phyloP scores from a whole-genome alignment of 1,139 yeast species.

The Sugiyamaella xylanicola region DNA sequence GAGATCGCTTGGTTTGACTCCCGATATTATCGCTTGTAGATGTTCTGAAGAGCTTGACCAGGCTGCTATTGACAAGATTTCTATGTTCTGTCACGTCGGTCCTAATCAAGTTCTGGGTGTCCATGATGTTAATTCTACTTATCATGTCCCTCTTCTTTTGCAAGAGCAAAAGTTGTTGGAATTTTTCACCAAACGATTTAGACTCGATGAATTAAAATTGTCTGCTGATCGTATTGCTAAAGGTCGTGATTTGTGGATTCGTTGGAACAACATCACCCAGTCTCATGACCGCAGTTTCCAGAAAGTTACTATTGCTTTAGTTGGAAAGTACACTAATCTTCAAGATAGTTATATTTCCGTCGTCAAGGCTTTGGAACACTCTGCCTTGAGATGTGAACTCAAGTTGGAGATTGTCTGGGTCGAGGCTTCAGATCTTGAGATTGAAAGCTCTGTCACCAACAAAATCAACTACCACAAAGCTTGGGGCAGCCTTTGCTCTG shows the following conservation, averaged over 20 bases:
- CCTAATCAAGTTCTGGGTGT: slow-evolving; percentile 96
- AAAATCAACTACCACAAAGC: slow-evolving; percentile 88
- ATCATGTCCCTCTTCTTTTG: slow-evolving; percentile 91
- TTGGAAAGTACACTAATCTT: slow-evolving; percentile 94
- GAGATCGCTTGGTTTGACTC: slow-evolving; percentile 90
- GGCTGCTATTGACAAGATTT: slow-evolving; percentile 88
- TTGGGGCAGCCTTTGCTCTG: slow-evolving; percentile 91
- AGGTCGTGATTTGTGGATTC: slow-evolving; percentile 70
- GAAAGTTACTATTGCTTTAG: slow-evolving; percentile 89
- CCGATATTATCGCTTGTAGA: slow-evolving; percentile 98
- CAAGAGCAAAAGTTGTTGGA: slow-evolving; percentile 84
- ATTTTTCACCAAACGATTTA: slow-evolving; percentile 69
- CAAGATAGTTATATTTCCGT: slow-evolving; percentile 95
- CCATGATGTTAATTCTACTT: slow-evolving; percentile 95
- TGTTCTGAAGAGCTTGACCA: slow-evolving; percentile 81
- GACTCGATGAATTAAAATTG: slow-evolving; percentile 55
- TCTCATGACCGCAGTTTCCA: slow-evolving; percentile 81
- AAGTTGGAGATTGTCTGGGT: slow-evolving; percentile 92
- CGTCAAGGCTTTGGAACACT: slow-evolving; percentile 92
- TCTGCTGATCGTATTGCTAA: slow-evolving; percentile 56
- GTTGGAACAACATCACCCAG: slow-evolving; percentile 80
- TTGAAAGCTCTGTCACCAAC: slow-evolving; percentile 59
- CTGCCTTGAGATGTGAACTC: slow-evolving; percentile 86
- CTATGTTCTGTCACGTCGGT: slow-evolving; percentile 99
- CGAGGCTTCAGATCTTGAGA: slow-evolving; percentile 89